Evolutionary conservation across 164 flowering plant species (phyloP), one percentile per base, ranked within the genome.

Genomic region (Cinnamomum micranthum): DNA sequence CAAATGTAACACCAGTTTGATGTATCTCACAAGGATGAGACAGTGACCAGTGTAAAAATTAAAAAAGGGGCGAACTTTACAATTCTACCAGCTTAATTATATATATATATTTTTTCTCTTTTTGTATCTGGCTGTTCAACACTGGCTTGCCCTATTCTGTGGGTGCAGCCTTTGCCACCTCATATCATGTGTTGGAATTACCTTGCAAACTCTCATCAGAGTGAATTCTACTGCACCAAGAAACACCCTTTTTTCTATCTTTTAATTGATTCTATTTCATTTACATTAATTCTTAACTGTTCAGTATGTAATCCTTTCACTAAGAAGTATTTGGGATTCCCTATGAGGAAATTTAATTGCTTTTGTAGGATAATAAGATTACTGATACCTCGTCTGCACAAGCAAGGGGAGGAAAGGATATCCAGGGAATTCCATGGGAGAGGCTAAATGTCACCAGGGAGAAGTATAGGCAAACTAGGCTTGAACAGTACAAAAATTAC

Each of bases 381-480:
- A 79, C 84, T 17, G 97, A 92, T 81, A 92, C 96, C 6, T 81
- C 92, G 9, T 82, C 96, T 76, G 94, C 90, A 63, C 85, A 90
- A 75, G 96, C 97, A 17, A 84, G 93, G 78, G 84, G 74, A 78
- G 97, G 96, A 24, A 88, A 82, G 74, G 97, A 92, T 78, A 90
- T 92, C 65, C 97, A 92, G 79, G 97, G 97, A 35, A 92, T 92
- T 68, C 97, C 97, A 24, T 92, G 97, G 97, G 92, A 91, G 13
- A 85, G 92, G 68, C 83, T 91, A 70, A 90, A 85, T 78, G 85
- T 91, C 60, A 83, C 92, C n/a, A 75, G 97, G 35, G 92, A 91
- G 63, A 86, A 83, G 75, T 92, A 92, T 73, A 83, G 97, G 74
- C 86, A 86, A 73, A 92, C 92, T 69, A 85, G 97, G 77, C 71